Evolutionary conservation across 1,139 yeast genomes (phyloP).

Genomic region (Saccharomyces uvarum): DNA sequence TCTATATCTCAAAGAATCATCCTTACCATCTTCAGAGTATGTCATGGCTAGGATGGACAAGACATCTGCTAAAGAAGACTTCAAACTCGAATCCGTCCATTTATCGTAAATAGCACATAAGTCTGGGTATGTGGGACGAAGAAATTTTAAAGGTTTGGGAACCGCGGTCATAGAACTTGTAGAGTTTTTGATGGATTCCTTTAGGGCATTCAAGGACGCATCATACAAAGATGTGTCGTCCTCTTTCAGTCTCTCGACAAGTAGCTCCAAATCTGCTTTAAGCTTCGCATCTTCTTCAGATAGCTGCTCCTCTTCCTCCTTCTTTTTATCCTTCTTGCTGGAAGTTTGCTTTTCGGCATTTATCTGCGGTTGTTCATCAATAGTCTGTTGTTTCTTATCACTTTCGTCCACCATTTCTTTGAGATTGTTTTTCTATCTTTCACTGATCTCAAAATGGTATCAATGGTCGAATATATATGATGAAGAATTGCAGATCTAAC

Average conservation of each 20-base stretch:
- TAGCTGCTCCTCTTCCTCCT: conserved; percentile 63
- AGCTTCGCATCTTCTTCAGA: conserved; percentile 90
- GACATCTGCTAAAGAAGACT: conserved; percentile 63
- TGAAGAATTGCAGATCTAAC: background rate
- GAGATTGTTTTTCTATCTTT: background rate
- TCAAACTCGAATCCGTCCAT: conserved; percentile 47
- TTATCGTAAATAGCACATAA: conserved; percentile 57
- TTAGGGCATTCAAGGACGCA: conserved; percentile 58
- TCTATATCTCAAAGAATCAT: conserved; percentile 77
- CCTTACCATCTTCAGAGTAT: conserved; percentile 73
- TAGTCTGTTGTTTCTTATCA: background rate
- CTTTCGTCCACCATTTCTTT: background rate
- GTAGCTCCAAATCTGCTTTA: conserved; percentile 76
- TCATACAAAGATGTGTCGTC: conserved; percentile 45
- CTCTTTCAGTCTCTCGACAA: conserved; percentile 69
- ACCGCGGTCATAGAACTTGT: conserved; percentile 99
- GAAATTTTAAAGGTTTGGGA: conserved; percentile 93
- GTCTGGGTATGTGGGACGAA: conserved; percentile 75
- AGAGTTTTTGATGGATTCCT: conserved; percentile 76
- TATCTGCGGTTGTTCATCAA: background rate
- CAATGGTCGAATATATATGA: background rate
- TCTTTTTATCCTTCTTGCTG: conserved; percentile 16
- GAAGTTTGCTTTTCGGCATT: background rate
- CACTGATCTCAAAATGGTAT: background rate
- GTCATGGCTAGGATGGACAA: conserved; percentile 95